These are phyloP conservation scores for Silene latifolia DNA, from an alignment of 148 eudicot genomes.

Conservation along the genomic window DNA sequence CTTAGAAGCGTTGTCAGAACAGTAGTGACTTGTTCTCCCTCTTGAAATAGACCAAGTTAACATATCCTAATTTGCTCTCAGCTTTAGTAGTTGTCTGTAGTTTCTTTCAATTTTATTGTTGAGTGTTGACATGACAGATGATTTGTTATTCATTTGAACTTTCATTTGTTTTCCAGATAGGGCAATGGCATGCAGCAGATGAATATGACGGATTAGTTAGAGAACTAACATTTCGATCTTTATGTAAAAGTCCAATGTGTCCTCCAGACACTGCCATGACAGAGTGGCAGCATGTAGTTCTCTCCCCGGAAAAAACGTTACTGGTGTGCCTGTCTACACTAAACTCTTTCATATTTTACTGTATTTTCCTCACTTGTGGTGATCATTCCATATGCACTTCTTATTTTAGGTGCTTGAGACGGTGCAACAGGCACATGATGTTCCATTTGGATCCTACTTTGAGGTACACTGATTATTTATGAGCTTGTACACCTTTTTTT, in stretches of 20 bases:
- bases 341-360: neutral
- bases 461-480: constrained; percentile 51
- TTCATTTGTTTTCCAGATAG: constrained; percentile 43
- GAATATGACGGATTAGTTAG: constrained; percentile 92
- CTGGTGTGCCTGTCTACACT: constrained; percentile 38
- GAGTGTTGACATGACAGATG: neutral
- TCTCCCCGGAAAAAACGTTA: constrained; percentile 59
- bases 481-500: neutral
- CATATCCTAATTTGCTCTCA: neutral
- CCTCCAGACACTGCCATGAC: constrained; percentile 94
- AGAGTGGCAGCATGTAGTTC: constrained; percentile 76
- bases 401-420: constrained; percentile 73
- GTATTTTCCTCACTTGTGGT: neutral
- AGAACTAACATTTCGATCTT: constrained; percentile 67
- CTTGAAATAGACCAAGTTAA: constrained; percentile 3
- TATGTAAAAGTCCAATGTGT: constrained; percentile 81
- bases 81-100: neutral
- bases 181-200: constrained; percentile 80
- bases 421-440: constrained; percentile 89
- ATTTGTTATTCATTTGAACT: constrained; percentile 5
- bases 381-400: constrained; percentile 10
- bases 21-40: neutral
- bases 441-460: constrained; percentile 84
- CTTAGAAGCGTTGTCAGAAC: neutral
- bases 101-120: neutral